Evolutionary conservation across 495 filamentous ascomycete species (phyloP), one percentile per base, ranked within the genome.

Genomic region (Penicillium verhagenii): DNA sequence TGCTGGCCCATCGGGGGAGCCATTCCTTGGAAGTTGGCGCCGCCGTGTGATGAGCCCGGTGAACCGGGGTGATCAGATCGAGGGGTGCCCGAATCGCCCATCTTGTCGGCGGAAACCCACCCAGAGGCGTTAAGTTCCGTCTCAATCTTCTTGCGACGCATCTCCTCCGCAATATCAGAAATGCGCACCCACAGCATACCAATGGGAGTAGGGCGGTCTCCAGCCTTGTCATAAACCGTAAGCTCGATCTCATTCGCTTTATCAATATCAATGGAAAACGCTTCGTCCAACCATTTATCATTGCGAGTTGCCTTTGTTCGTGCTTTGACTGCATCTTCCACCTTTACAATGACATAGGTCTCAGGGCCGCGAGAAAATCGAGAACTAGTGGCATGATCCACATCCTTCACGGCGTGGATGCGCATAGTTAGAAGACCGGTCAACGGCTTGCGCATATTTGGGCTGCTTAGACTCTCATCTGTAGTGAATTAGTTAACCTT

Each of bases 211-310:
- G 92, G 87, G 60, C 95, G 88, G 53, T 96, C 91, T 58, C 88
- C 86, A 7, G 80, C 72, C 73, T 96, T 96, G 65, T 99, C 94
- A 69, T 97, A 99, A 26, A 97, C 93, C 0, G 91, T 97, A 40
- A 99, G 81, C 67, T 99, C 94, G 49, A 99, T 88, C 72, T 99
- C 94, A 68, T 99, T 97, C 47, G 95, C 94, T 75, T 97, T 97
- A 62, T 99, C 95, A 39, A 97, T 92, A 56, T 92, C 88, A 52
- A 97, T 84, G 43, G 84, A 90, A 67, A 96, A 94, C 20, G 84
- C 79, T 70, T 99, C 94, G 62, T 91, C 88, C 53, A 90, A 80
- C 93, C 93, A 99, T 66, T 82, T 84, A 68, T 97, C 94, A 56
- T 79, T 92, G 42, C 94, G 79, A 23, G 93, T 90, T 0, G 88